Percentiles rank a stretch among this genome's conserved stretches.
Evolutionary conservation across 140 eudicot genomes (phyloP).

Genomic region (Artemisia princeps): DNA sequence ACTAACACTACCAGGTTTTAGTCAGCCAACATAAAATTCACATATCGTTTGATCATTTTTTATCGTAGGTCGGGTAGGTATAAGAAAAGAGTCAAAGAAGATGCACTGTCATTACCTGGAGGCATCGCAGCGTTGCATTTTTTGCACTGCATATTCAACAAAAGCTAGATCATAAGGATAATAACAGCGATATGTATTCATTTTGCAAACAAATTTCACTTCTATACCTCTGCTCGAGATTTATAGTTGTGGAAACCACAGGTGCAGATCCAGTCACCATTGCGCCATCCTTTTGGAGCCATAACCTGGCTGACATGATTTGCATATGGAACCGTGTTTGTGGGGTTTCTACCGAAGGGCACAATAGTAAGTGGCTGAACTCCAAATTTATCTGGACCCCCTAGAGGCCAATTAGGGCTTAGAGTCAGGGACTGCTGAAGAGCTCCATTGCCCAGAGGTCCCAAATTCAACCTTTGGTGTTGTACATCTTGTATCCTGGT

Average conservation of each 20-base stretch:
- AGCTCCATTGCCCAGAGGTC: constrained; percentile 25
- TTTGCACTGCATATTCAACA: constrained; percentile 59
- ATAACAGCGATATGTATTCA: constrained; percentile 4
- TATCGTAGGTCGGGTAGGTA: background rate
- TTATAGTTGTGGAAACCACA: constrained; percentile 96
- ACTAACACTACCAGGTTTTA: constrained; percentile 10
- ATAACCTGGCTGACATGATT: constrained; percentile 39
- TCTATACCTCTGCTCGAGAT: constrained; percentile 70
- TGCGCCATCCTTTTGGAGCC: constrained; percentile 76
- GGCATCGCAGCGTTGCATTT: constrained; percentile 79
- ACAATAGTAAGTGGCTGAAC: constrained; percentile 42
- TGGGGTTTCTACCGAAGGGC: constrained; percentile 36
- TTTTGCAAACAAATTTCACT: background rate
- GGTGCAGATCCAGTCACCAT: constrained; percentile 85
- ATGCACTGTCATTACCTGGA: constrained; percentile 35
- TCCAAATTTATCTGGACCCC: constrained; percentile 46
- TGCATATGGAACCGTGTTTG: constrained; percentile 36
- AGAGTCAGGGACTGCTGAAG: constrained; percentile 54
- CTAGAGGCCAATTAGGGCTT: constrained; percentile 51
- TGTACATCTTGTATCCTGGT: constrained; percentile 69
- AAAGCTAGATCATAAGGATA: constrained; percentile 24
- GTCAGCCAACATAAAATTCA: background rate
- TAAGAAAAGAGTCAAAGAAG: constrained; percentile 11
- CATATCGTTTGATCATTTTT: background rate
- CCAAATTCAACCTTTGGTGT: constrained; percentile 33